Conservation (phyloP, 768 basidiomycete genomes). For the Boletus eberwhitei region DNA sequence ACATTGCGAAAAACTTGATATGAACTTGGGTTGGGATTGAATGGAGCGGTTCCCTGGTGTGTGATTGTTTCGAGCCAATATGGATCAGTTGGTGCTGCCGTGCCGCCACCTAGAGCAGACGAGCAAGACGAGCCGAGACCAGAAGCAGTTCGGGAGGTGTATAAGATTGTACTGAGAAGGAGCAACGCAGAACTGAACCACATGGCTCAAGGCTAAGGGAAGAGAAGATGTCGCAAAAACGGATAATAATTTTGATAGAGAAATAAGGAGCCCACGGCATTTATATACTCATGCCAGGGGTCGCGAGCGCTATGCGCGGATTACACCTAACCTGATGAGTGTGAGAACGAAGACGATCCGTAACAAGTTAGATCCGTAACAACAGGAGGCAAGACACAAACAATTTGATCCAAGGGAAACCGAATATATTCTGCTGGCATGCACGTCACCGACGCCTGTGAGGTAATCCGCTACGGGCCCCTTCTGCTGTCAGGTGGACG, state of each 20-base stretch:
- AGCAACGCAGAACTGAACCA: neutral
- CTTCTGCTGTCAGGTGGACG: neutral
- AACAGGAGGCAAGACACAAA: neutral
- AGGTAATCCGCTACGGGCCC: neutral
- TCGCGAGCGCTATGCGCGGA: neutral
- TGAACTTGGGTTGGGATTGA: slow-evolving; percentile 45
- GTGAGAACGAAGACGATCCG: slow-evolving; percentile 1
- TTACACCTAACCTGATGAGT: neutral
- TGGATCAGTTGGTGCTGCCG: slow-evolving; percentile 39
- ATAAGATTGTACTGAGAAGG: slow-evolving; percentile 12
- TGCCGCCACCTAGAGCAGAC: slow-evolving; percentile 45
- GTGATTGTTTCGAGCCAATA: slow-evolving; percentile 72
- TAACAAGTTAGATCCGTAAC: neutral
- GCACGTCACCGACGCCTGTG: neutral
- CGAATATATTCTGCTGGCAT: neutral
- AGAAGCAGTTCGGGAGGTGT: neutral
- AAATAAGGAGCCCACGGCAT: neutral
- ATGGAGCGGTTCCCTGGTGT: slow-evolving; percentile 70
- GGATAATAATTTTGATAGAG: neutral
- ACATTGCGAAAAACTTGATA: slow-evolving; percentile 80
- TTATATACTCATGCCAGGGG: slow-evolving; percentile 15
- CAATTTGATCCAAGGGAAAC: neutral
- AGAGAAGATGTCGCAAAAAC: neutral
- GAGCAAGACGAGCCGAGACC: slow-evolving; percentile 49
- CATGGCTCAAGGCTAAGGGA: slow-evolving; percentile 5